Conservation (phyloP, 257 asterid genomes). For the Haberlea rhodopensis region DNA sequence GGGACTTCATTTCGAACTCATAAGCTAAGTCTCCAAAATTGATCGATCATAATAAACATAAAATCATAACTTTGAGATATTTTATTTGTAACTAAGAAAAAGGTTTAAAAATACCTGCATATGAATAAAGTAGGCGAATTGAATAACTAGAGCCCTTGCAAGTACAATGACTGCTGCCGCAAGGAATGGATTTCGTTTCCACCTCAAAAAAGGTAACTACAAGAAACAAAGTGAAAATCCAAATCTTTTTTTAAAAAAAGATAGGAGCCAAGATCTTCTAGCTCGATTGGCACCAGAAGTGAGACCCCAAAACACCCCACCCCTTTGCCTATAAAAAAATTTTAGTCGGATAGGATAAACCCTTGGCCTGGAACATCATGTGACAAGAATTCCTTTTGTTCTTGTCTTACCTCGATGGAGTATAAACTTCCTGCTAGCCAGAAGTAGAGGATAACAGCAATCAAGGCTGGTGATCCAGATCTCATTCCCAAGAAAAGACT, state of each 20-base stretch:
- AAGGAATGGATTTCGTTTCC: constrained; percentile 15
- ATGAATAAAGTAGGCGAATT: constrained; percentile 11
- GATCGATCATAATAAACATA: too few species aligned
- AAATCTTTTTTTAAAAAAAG: neutral
- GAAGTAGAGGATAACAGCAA: neutral
- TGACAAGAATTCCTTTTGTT: too few species aligned
- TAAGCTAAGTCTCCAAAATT: too few species aligned
- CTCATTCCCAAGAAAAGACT: constrained; percentile 5
- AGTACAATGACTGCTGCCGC: neutral
- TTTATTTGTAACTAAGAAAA: neutral
- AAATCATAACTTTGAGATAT: too few species aligned
- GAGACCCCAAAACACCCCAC: too few species aligned
- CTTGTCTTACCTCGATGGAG: constrained; percentile 14
- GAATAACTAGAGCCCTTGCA: constrained; percentile 1
- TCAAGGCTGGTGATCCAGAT: constrained; percentile 6
- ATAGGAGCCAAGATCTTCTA: too few species aligned
- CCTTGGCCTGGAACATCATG: too few species aligned
- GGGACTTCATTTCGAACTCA: too few species aligned
- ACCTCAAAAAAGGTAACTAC: constrained; percentile 19
- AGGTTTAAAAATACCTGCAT: neutral
- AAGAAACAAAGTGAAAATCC: neutral
- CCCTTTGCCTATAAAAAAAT: too few species aligned
- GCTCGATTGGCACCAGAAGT: too few species aligned
- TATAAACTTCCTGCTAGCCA: neutral
- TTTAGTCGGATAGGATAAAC: too few species aligned